A percentile compares a stretch with the other conserved stretches of the same genome.
phyloP scores from a whole-genome alignment of 345 rosid species.

The Geranium rotundifolium region DNA sequence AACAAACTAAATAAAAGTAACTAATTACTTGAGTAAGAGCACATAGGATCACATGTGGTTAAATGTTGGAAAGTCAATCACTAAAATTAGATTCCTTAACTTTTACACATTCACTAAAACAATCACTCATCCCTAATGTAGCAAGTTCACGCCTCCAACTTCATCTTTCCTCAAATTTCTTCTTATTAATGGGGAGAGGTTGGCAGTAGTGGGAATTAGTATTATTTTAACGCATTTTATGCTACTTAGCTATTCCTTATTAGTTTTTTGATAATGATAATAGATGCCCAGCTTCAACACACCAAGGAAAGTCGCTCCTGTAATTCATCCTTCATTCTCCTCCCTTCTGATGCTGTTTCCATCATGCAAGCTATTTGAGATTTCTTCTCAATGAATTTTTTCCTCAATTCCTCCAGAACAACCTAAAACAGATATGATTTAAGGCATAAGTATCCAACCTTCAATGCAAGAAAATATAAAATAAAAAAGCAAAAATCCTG shows the following conservation, averaged over 20 bases:
- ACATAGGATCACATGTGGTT: too few relatives aligned
- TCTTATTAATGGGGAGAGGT: too few relatives aligned
- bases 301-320: slow-evolving; percentile 52
- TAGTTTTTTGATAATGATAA: neutral
- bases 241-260: neutral
- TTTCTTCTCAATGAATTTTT: slow-evolving; percentile 53
- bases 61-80: too few relatives aligned
- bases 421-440: slow-evolving; percentile 22
- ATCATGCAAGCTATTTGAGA: slow-evolving; percentile 51
- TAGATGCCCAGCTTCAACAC: slow-evolving; percentile 13
- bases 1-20: too few relatives aligned
- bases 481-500: neutral
- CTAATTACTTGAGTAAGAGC: too few relatives aligned
- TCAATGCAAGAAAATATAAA: neutral
- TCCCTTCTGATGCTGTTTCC: slow-evolving; percentile 59
- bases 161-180: too few relatives aligned
- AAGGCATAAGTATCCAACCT: neutral
- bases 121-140: too few relatives aligned
- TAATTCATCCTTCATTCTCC: slow-evolving; percentile 52
- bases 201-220: too few relatives aligned
- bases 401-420: slow-evolving; percentile 44
- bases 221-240: too few relatives aligned
- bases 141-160: too few relatives aligned
- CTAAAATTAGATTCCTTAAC: too few relatives aligned
- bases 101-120: neutral